Base-by-base conservation (phyloP, 805 yeast species). In the Metschnikowia cubensis region DNA sequence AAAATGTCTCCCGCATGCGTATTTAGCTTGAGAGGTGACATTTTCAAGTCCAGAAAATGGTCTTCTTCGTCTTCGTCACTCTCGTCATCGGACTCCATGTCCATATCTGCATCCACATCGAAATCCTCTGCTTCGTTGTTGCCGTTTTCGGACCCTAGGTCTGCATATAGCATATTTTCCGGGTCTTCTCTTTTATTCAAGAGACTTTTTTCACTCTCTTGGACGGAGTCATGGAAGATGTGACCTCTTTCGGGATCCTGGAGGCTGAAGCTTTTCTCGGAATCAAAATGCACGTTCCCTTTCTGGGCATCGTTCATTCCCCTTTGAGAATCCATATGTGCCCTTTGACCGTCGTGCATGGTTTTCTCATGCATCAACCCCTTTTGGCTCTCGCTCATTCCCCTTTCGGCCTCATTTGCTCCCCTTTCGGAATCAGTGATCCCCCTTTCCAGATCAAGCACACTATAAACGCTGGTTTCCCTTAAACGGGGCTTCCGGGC, bases 1-100 rank as follows among this genome's bases (percentile, higher is more conserved):
- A 47, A 39, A 11, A 46, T 20, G 25, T 50, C 55, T 2, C 50
- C 48, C 15, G 36, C 14, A 10, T 42, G 49, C 1, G 50, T 48
- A 25, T 56, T 54, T 39, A 56, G 58, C 29, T 42, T 49, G n/a
- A 54, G 33, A 3, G 53, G 40, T 1, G 58, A 40, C 34, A 51
- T 45, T 32, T 51, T 47, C 34, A 50, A 37, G 36, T 36, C 29
- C 22, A 36, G 51, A 18, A 40, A 41, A 17, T 29, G 34, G 6
- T 39, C 34, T 2, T 55, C 62, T 17, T 55, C 60, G 10, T 59
- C 61, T 13, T 54, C 58, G 11, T 59, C 59, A n/a, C 53, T 57
- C 13, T 50, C 52, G 17, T 45, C 55, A 34, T 54, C 45, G 13
- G 49, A 51, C 17, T 40, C 42, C 35, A 56, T 47, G 11, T 48